A percentile compares a stretch with the other conserved stretches of the same genome.
Conservation (phyloP, 345 rosid species). For the Sapria himalayana region DNA sequence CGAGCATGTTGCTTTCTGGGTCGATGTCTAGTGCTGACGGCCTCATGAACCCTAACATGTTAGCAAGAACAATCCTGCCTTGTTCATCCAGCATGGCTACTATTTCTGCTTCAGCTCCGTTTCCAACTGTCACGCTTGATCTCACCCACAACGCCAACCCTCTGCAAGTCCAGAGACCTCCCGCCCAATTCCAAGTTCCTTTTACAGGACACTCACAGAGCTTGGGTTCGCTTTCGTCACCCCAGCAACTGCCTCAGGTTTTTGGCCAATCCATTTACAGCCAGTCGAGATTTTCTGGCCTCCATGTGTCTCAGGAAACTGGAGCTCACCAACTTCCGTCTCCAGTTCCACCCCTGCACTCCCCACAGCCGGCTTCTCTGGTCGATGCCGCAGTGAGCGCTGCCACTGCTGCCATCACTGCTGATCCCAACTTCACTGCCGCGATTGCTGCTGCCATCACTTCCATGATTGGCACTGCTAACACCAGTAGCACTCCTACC, state of each 20-base stretch:
- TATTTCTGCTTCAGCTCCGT: conserved; percentile 90
- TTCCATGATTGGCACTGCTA: conserved; percentile 39
- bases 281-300: conserved; percentile 76
- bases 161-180: conserved; percentile 25
- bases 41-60: conserved; percentile 60
- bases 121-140: conserved; percentile 88
- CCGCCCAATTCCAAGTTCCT: conserved; percentile 22
- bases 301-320: conserved; percentile 45
- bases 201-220: conserved; percentile 20
- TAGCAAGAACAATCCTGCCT: conserved; percentile 77
- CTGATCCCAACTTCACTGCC: conserved; percentile 83
- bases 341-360: conserved; percentile 13
- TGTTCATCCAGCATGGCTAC: conserved; percentile 83
- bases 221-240: conserved; percentile 10
- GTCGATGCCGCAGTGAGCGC: conserved; percentile 42
- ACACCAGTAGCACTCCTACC: conserved; percentile 8
- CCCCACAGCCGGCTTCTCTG: conserved; percentile 11
- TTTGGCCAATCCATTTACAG: conserved; percentile 57
- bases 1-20: conserved; percentile 72
- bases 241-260: conserved; percentile 32
- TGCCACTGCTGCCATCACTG: conserved; percentile 71
- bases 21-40: conserved; percentile 89
- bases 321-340: conserved; percentile 17
- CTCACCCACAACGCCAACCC: conserved; percentile 58
- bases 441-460: conserved; percentile 82